Base-by-base conservation (phyloP, 2,329 filamentous ascomycete species). In the Verticillium zaregamsianum region DNA sequence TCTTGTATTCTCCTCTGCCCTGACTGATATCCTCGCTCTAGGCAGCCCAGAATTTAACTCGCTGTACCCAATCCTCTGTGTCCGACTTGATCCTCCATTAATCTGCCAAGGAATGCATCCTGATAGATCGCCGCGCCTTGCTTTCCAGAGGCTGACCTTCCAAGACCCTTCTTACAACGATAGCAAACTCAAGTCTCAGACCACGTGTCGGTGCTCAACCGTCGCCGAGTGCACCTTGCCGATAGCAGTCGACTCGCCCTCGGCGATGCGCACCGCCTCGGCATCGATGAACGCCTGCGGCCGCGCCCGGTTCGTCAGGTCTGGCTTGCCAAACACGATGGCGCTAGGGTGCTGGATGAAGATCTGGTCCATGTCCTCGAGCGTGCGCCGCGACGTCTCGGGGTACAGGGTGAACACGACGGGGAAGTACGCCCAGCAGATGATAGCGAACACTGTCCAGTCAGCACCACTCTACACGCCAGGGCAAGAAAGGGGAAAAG, bases 331-430 rank as follows among this genome's bases (percentile, higher is more conserved):
- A 35, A 69, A 76, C 15, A 78, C 74, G 37, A 77, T 66, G 15
- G 71, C 52, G 15, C 66, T 66, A 1, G 69, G 69, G 52, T 71
- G 68, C 37, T 68, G 67, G 39, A 71, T 71, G 62, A 77, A 78
- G 49, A 78, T 77, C 61, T 77, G 70, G 63, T 82, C 79, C 68
- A 82, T 81, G 55, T 82, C 79, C 66, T 83, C 80, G 7, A 83
- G 72, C 0, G 80, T 77, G 11, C 76, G 72, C 56, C 78, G 72
- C 6, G 76, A 69, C 1, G 81, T 83, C 66, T 83, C 81, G 0
- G 80, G 80, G 61, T 83, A 82, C 55, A 84, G 74, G 62, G 80
- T 73, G 67, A 79, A 83, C 5, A 81, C 77, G 45, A 77, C 64
- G 14, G 74, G 74, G 35, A 74, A 68, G 62, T 72, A 76, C 17